phyloP scores from a whole-genome alignment of 139 green algal genomes.

The Volvox reticuliferus region DNA sequence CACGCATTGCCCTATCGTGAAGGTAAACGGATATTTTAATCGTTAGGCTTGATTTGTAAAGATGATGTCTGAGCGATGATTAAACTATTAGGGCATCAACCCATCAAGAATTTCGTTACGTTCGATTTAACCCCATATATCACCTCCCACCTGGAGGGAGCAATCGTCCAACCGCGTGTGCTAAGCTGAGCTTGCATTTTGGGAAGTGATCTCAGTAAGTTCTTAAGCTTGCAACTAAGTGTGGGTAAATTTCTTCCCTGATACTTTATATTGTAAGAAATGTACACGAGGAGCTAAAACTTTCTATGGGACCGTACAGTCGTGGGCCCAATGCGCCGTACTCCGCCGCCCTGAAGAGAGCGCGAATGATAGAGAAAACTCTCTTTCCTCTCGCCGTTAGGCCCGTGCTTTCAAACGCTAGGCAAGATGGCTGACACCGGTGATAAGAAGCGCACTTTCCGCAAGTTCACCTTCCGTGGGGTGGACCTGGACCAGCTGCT shows the following conservation, averaged over 20 bases:
- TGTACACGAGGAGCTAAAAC: too few species aligned
- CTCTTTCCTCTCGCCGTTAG: constrained; percentile 42
- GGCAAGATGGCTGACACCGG: constrained; percentile 50
- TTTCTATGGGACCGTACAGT: too few species aligned
- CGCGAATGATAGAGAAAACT: neutral
- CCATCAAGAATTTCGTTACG: too few species aligned
- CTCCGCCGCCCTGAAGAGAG: constrained; percentile 25
- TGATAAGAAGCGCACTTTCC: constrained; percentile 48
- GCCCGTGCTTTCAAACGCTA: constrained; percentile 29
- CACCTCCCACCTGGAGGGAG: constrained; percentile 7
- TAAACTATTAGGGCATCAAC: too few species aligned
- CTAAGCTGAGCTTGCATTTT: constrained; percentile 23
- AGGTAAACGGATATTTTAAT: neutral
- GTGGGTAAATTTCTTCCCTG: too few species aligned
- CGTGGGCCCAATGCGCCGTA: constrained; percentile 16
- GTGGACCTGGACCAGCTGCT: constrained; percentile 99
- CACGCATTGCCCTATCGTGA: neutral
- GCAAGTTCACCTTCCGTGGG: constrained; percentile 90
- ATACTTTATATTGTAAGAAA: too few species aligned
- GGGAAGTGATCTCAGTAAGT: too few species aligned
- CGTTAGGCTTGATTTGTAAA: neutral
- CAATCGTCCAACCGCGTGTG: neutral
- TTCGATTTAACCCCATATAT: neutral
- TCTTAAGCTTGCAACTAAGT: too few species aligned
- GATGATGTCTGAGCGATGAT: too few species aligned